A percentile compares a stretch with the other conserved stretches of the same genome.
phyloP scores from a whole-genome alignment of 1,139 yeast genomes.

The Pichiaceae sp. region DNA sequence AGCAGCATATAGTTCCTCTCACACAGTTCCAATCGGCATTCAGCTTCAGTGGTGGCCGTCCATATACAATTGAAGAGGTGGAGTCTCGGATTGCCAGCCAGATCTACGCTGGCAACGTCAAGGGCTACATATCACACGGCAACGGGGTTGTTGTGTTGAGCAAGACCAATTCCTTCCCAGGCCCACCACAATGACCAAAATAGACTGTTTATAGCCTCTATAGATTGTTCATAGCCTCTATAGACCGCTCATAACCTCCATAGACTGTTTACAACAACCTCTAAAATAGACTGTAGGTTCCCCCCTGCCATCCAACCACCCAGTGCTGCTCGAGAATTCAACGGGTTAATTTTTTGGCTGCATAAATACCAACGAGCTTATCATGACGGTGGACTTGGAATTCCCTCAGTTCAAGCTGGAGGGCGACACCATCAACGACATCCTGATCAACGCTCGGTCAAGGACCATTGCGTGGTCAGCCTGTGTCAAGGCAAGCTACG shows the following conservation, averaged over 20 bases:
- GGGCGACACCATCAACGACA: slow-evolving; percentile 65
- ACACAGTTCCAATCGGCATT: slow-evolving; percentile 6
- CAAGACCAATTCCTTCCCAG: slow-evolving; percentile 67
- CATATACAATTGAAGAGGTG: slow-evolving; percentile 37
- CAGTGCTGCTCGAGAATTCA: too few relatives aligned
- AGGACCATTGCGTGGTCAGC: slow-evolving; percentile 94
- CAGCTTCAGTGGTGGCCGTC: slow-evolving; percentile 10
- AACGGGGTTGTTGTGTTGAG: slow-evolving; percentile 70
- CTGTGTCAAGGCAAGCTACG: slow-evolving; percentile 64
- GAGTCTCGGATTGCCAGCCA: slow-evolving; percentile 69
- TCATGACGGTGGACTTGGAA: slow-evolving; percentile 15
- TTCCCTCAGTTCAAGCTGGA: slow-evolving; percentile 13
- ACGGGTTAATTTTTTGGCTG: too few relatives aligned
- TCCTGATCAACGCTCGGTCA: slow-evolving; percentile 66
- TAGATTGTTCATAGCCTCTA: too few relatives aligned
- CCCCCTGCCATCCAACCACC: too few relatives aligned
- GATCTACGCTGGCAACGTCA: slow-evolving; percentile 54
- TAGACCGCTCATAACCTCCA: too few relatives aligned
- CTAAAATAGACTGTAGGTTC: too few relatives aligned
- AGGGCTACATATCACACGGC: slow-evolving; percentile 79
- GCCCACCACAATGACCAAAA: slow-evolving; percentile 8
- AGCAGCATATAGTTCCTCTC: slow-evolving; percentile 1
- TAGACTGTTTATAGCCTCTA: too few relatives aligned
- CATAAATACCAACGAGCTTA: not conserved
- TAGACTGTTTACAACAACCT: too few relatives aligned